Conservation (phyloP, 495 filamentous ascomycete genomes). For the Podospora bellae-mahoneyi region DNA sequence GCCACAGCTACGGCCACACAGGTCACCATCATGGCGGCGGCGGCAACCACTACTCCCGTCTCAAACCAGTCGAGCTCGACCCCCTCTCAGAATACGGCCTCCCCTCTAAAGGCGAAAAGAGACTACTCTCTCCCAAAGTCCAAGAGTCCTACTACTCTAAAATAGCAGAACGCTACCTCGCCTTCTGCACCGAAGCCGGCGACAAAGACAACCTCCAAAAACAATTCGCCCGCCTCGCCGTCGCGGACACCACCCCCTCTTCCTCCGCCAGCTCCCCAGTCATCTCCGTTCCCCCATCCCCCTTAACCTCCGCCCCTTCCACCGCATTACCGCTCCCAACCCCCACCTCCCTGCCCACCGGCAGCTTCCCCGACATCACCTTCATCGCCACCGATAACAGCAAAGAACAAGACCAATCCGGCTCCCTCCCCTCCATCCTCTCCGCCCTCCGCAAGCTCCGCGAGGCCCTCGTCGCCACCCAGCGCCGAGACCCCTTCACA, state of each 20-base stretch:
- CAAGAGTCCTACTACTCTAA: conserved; percentile 83
- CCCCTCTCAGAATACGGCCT: conserved; percentile 74
- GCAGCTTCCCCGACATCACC: conserved; percentile 19
- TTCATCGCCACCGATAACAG: not conserved
- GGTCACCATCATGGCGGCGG: not conserved
- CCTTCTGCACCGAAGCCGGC: conserved; percentile 69
- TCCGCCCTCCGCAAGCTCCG: conserved; percentile 86
- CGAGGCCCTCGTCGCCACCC: conserved; percentile 76
- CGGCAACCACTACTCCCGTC: conserved; percentile 52
- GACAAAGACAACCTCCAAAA: conserved; percentile 66
- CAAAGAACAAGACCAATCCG: conserved; percentile 40
- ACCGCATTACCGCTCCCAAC: conserved; percentile 2
- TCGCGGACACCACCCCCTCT: conserved; percentile 26
- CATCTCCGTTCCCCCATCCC: not conserved
- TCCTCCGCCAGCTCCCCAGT: conserved; percentile 10
- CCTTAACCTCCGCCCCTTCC: not conserved
- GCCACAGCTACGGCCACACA: conserved; percentile 18
- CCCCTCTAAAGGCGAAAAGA: conserved; percentile 81
- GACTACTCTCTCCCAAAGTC: conserved; percentile 64
- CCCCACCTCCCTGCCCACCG: conserved; percentile 8
- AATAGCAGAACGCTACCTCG: conserved; percentile 82
- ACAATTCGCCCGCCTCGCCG: conserved; percentile 64
- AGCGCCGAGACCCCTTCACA: conserved; percentile 65
- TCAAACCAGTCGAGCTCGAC: conserved; percentile 68
- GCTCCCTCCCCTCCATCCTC: conserved; percentile 60